These are phyloP conservation scores for Picocystis salinarum DNA, from an alignment of 139 green algal genomes.

Conservation along the genomic window DNA sequence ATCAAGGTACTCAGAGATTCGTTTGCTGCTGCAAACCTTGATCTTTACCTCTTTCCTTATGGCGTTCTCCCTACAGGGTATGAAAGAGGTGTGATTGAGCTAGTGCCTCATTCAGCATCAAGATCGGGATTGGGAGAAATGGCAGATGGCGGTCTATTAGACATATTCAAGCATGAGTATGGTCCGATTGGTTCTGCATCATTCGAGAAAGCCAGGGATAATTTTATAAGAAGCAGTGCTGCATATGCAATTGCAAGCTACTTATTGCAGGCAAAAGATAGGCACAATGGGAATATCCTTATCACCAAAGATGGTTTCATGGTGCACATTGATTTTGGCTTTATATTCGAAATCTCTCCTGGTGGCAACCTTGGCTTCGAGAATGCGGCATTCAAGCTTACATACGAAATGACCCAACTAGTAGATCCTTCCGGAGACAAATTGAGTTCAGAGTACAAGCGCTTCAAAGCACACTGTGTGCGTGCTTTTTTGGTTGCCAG, in stretches of 20 bases:
- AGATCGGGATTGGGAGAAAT: slow-evolving; percentile 64
- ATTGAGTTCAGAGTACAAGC: slow-evolving; percentile 12
- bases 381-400: slow-evolving; percentile 90
- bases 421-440: slow-evolving; percentile 24
- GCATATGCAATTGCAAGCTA: slow-evolving; percentile 72
- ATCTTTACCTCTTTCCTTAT: slow-evolving; percentile 77
- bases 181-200: slow-evolving; percentile 38
- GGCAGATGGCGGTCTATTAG: slow-evolving; percentile 67
- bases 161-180: slow-evolving; percentile 84
- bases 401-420: slow-evolving; percentile 29
- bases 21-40: slow-evolving; percentile 45
- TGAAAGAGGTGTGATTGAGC: slow-evolving; percentile 86
- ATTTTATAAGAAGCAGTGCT: slow-evolving; percentile 58
- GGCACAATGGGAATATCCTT: slow-evolving; percentile 96
- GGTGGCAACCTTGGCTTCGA: slow-evolving; percentile 72
- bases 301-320: slow-evolving; percentile 59
- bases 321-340: slow-evolving; percentile 38
- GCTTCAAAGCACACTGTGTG: slow-evolving; percentile 10
- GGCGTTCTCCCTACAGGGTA: slow-evolving; percentile 88
- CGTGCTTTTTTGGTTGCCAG: slow-evolving; percentile 9
- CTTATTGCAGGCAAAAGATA: slow-evolving; percentile 81
- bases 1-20: slow-evolving; percentile 31
- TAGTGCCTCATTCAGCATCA: slow-evolving; percentile 69
- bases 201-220: slow-evolving; percentile 68
- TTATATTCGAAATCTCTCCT: slow-evolving; percentile 53